Conservation (phyloP, 2,329 filamentous ascomycete genomes). For the Phaeoacremonium minimum region DNA sequence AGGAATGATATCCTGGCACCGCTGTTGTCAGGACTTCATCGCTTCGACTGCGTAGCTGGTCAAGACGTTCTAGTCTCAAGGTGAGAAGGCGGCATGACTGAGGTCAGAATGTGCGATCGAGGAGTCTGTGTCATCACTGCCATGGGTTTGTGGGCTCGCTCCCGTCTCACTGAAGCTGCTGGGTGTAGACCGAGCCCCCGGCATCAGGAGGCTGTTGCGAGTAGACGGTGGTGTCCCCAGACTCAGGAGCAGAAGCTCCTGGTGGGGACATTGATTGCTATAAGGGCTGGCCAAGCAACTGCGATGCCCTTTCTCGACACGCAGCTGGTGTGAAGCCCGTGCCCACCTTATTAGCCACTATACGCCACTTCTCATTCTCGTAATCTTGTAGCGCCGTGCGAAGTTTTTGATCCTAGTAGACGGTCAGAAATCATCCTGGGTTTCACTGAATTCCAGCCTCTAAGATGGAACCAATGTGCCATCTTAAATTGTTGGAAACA, state of each 20-base stretch:
- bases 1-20: too few species aligned
- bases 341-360: slow-evolving; percentile 86
- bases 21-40: too few species aligned
- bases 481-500: slow-evolving; percentile 12
- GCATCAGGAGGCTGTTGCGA: slow-evolving; percentile 16
- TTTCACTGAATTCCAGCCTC: too few species aligned
- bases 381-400: slow-evolving; percentile 75
- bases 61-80: too few species aligned
- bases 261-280: slow-evolving; percentile 53
- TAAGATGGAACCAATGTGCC: not conserved
- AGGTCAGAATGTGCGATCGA: not conserved
- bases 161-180: slow-evolving; percentile 27
- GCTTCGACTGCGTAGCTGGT: too few species aligned
- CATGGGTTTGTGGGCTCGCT: too few species aligned
- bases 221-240: slow-evolving; percentile 40
- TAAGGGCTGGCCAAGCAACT: slow-evolving; percentile 51
- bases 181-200: slow-evolving; percentile 26
- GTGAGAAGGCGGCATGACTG: too few species aligned
- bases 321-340: slow-evolving; percentile 83
- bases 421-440: too few species aligned
- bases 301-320: slow-evolving; percentile 74
- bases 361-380: slow-evolving; percentile 89
- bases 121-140: too few species aligned
- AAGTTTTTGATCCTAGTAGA: slow-evolving; percentile 70
- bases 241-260: slow-evolving; percentile 37